Evolutionary conservation across 2,329 filamentous ascomycete species (phyloP), one percentile per base, ranked within the genome.

Genomic region (Diaporthe longicolla): DNA sequence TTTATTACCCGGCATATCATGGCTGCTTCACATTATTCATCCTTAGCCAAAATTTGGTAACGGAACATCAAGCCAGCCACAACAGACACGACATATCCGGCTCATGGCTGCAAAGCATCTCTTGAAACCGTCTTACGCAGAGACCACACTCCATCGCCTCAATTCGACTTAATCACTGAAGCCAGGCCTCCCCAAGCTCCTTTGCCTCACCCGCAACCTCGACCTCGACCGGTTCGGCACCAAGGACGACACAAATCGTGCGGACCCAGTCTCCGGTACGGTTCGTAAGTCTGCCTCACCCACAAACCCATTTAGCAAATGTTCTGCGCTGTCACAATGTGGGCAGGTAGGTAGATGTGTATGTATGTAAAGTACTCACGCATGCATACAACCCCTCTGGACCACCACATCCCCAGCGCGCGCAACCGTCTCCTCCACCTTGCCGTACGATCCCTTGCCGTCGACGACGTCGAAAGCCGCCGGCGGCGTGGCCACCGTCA

Each of bases 321-420:
- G 43, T 45, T 61, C 35, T 21, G 17, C 43, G 21, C 43, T 48
- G 40, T 43, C 40, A 43, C 43, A 6, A 17, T 21, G 70, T 54
- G 19, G 58, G 15, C 57, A 61, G 48, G 17, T 19, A 40, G 24
- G 32, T 50, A n/a, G 5, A 32, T 32, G 29, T 32, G 10, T n/a
- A n/a, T n/a, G n/a, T n/a, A n/a, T n/a, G n/a, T n/a, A n/a, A 8
- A 11, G 21, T 32, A 80, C 81, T 82, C 78, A 82, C 81, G 79
- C 78, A 72, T 82, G 80, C 77, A 81, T 79, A 19, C 77, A 78
- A 6, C 81, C 79, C 26, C 81, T 78, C 74, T 82, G 78, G 48
- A 78, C 71, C n/a, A 81, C 77, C n/a, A 80, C 76, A 24, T 81
- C 79, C 19, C 80, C 80, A 1, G 77, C 75, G n/a, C 75, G 76